Evolutionary conservation across 1,139 yeast genomes (phyloP).

Genomic region (Yamadazyma sp.): DNA sequence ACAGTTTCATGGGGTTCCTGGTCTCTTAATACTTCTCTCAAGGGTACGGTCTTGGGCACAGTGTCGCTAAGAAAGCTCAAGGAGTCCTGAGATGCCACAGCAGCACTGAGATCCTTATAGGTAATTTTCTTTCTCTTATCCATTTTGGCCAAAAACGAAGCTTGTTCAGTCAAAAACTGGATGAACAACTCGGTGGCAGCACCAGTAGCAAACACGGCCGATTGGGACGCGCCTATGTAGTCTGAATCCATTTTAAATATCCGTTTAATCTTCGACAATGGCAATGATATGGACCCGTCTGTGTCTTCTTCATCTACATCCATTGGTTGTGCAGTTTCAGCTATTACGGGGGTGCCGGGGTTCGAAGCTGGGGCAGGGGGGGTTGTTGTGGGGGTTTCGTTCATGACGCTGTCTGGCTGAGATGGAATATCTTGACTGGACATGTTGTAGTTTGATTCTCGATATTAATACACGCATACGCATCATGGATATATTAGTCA

Average conservation of each 20-base stretch:
- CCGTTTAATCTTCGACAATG: conserved; percentile 77
- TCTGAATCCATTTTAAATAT: conserved; percentile 88
- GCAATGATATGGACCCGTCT: conserved; percentile 43
- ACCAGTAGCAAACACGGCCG: conserved; percentile 81
- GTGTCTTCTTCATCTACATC: conserved; percentile 21
- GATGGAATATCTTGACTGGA: not conserved
- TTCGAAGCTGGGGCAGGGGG: conserved; percentile 17
- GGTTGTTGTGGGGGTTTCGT: conserved; percentile 18
- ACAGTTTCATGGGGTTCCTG: conserved; percentile 9
- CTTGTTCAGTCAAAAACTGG: conserved; percentile 78
- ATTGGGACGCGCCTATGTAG: conserved; percentile 68
- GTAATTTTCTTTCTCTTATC: conserved; percentile 70
- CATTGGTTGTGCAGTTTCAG: conserved; percentile 13
- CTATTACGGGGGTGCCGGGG: conserved; percentile 6
- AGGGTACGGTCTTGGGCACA: conserved; percentile 60
- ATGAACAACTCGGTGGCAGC: conserved; percentile 86
- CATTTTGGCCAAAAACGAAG: conserved; percentile 64
- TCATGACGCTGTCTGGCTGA: not conserved
- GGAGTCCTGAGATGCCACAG: conserved; percentile 66
- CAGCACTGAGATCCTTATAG: conserved; percentile 74
- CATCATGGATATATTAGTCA: too few relatives aligned
- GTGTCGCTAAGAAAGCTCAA: conserved; percentile 68
- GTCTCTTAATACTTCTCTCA: conserved; percentile 46
- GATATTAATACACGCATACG: conserved; percentile 11
- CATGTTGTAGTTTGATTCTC: not conserved